Evolutionary conservation across 1,284 basidiomycete species (phyloP).

Genomic region (Naganishia sp.): DNA sequence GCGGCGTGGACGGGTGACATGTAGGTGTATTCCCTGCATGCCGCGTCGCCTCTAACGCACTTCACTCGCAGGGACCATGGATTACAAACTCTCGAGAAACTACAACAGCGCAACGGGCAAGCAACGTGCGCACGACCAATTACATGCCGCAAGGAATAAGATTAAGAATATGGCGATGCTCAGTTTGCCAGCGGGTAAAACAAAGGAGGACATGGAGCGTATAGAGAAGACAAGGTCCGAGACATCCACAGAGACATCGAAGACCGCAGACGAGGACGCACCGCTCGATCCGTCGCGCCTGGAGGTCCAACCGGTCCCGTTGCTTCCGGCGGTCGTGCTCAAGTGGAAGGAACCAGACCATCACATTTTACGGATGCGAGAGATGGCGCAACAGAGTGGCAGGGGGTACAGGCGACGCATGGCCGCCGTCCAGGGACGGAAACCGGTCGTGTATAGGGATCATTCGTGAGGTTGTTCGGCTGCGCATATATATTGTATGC

Average conservation of each 20-base stretch:
- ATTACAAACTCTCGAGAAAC: conserved; percentile 41
- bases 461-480: background rate
- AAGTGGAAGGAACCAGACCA: conserved; percentile 43
- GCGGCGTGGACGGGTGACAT: conserved; percentile 36
- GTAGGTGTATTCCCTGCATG: conserved; percentile 35
- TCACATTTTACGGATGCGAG: conserved; percentile 38
- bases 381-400: conserved; percentile 42
- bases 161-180: conserved; percentile 42
- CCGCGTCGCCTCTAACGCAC: background rate
- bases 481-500: conserved; percentile 3
- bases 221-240: background rate
- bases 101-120: conserved; percentile 32
- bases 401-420: conserved; percentile 40
- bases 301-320: conserved; percentile 15
- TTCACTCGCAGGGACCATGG: conserved; percentile 43
- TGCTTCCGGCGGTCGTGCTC: conserved; percentile 25
- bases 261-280: background rate
- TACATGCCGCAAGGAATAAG: conserved; percentile 33
- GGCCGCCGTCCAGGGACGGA: conserved; percentile 17
- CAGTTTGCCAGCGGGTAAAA: conserved; percentile 47
- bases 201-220: conserved; percentile 29
- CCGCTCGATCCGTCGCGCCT: conserved; percentile 13
- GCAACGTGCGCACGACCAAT: conserved; percentile 28
- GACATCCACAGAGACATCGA: background rate
- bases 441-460: conserved; percentile 28